Evolutionary conservation across 192 early-diverging fungal species (phyloP), one percentile per base, ranked within the genome.

Genomic region (Coemansia sp.): DNA sequence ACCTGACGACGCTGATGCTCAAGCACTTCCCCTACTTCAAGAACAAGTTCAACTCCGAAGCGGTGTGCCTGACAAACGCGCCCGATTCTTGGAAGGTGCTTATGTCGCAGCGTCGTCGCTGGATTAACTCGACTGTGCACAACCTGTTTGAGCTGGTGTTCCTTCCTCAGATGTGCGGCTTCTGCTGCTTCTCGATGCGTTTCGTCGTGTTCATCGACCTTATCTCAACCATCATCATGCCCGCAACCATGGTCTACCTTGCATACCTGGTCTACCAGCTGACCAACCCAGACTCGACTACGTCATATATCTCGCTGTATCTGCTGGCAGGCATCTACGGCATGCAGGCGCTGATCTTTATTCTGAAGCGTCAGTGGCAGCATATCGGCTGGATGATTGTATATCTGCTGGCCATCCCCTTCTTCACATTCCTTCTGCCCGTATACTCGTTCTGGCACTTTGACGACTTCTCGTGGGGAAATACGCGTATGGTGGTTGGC

Each of bases 81-180:
- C 97, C 97, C 5, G 97, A 98, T 76, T 88, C 88, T 64, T 98
- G 95, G 95, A 86, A 88, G 61, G 92, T 99, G 51, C 84, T 99
- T 35, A 80, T 99, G 51, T 99, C 97, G 12, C 97, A 99, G 76
- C 91, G 97, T 66, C 94, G 97, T 83, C 92, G 97, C 64, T 99
- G 97, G 97, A 99, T 99, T 74, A 99, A 99, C 85, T 97, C 95
- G 60, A 99, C 97, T 3, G 92, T 99, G 5, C 97, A 99, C 86
- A 99, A 99, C 72, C 85, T 98, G 75, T 88, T 96, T 73, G 97
- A 99, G 75, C 84, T 99, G 38, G 78, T 95, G 35, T 88, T 94
- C 74, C 81, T 99, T 68, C 92, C 91, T 35, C 94, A 97, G 72
- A 91, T 98, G 52, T 98, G 97, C 68, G 96, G 97, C n/a, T 96